These are phyloP conservation scores for Fusarium guadeloupense DNA, from an alignment of 2,329 filamentous ascomycete species.

Conservation along the genomic window DNA sequence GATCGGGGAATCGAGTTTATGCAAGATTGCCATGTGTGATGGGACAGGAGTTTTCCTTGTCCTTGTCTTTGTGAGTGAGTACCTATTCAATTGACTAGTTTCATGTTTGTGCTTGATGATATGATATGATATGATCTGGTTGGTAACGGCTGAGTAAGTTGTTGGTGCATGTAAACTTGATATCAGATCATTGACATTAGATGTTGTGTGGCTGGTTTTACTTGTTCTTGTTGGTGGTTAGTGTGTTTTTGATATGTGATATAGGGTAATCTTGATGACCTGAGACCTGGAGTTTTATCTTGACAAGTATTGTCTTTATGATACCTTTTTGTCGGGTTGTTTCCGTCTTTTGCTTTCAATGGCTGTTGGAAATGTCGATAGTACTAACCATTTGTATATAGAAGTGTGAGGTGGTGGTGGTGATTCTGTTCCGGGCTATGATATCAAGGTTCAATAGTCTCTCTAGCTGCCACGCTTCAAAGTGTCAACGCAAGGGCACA, in stretches of 20 bases:
- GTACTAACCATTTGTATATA: no score
- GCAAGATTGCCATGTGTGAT: slow-evolving; percentile 1
- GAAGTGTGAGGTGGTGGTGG: no score
- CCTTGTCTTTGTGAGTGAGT: background rate
- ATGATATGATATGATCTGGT: background rate
- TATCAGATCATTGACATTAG: background rate
- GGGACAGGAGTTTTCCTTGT: background rate
- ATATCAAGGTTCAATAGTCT: background rate
- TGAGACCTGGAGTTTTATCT: no score
- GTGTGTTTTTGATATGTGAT: no score
- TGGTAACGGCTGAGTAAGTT: background rate
- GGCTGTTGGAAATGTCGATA: no score
- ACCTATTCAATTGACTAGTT: no score
- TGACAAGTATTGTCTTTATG: no score
- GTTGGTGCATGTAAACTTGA: background rate
- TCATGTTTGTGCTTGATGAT: background rate
- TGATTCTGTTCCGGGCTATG: background rate
- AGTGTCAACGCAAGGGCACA: no score
- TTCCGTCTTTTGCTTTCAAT: no score
- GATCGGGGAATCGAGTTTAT: background rate
- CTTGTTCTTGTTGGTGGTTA: background rate
- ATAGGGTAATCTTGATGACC: no score
- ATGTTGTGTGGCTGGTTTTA: background rate
- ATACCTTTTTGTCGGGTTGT: no score
- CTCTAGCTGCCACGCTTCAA: no score